Conservation (phyloP, 768 basidiomycete species). For the Tylopilus sp. region DNA sequence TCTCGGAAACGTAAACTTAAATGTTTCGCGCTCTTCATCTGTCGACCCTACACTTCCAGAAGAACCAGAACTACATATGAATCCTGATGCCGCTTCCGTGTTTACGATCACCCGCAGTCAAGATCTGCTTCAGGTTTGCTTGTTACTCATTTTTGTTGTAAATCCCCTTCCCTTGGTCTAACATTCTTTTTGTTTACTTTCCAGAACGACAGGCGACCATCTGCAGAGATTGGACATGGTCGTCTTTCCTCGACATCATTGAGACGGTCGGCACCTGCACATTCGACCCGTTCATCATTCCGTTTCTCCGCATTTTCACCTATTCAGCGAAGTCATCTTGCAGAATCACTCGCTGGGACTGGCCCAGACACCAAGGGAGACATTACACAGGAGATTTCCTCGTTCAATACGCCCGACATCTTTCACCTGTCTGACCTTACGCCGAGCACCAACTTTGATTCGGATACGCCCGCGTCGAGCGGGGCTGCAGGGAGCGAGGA, state of each 20-base stretch:
- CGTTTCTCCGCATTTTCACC: conserved; percentile 23
- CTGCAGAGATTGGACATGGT: conserved; percentile 16
- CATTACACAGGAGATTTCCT: neutral
- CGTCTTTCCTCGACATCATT: conserved; percentile 23
- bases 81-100: conserved; percentile 3
- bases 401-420: conserved; percentile 12
- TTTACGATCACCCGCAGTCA: conserved; percentile 25
- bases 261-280: conserved; percentile 11
- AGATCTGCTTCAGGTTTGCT: conserved; percentile 29
- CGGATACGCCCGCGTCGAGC: conserved; percentile 13
- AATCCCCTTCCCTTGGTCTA: neutral
- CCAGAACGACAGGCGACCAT: conserved; percentile 22
- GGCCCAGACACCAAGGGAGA: conserved; percentile 2
- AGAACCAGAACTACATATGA: conserved; percentile 8
- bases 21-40: conserved; percentile 22
- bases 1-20: conserved; percentile 25
- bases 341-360: neutral
- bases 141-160: neutral
- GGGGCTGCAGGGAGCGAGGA: conserved; percentile 7
- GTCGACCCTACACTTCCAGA: conserved; percentile 14
- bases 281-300: conserved; percentile 16
- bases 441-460: neutral
- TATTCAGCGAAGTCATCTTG: neutral
- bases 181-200: neutral
- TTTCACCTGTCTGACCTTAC: conserved; percentile 19